Conservation (phyloP, 768 basidiomycete genomes). For the Auriscalpium orientale region DNA sequence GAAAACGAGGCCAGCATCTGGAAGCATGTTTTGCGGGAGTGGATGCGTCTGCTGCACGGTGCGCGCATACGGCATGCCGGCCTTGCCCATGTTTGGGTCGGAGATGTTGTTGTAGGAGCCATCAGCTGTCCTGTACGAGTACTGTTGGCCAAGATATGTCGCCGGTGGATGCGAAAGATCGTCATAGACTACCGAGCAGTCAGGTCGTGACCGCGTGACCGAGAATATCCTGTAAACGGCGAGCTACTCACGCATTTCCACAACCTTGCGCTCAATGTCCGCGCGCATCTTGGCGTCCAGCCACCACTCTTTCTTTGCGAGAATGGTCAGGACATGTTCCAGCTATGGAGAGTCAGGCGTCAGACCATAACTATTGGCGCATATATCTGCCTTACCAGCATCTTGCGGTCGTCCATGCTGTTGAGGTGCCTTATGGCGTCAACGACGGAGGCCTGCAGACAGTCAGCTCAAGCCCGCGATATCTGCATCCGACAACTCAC, state of each 20-base stretch:
- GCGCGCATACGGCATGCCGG: conserved; percentile 72
- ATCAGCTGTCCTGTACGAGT: conserved; percentile 67
- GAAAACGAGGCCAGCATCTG: conserved; percentile 74
- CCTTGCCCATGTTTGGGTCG: conserved; percentile 67
- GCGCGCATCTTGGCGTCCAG: conserved; percentile 39
- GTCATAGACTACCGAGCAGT: conserved; percentile 51
- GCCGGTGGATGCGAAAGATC: conserved; percentile 76
- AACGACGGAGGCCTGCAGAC: conserved; percentile 45
- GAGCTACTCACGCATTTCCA: conserved; percentile 42
- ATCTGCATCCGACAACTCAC: neutral
- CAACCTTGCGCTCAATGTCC: conserved; percentile 27
- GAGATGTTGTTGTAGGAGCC: conserved; percentile 71
- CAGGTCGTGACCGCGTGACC: neutral
- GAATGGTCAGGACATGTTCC: conserved; percentile 58
- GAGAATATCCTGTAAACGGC: neutral
- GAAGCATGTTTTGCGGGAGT: conserved; percentile 59
- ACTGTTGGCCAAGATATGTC: conserved; percentile 55
- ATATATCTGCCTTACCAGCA: conserved; percentile 42
- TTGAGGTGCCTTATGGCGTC: conserved; percentile 54
- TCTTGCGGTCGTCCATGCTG: conserved; percentile 69
- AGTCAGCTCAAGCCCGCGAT: neutral
- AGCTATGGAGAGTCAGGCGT: conserved; percentile 37
- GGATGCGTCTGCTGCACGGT: conserved; percentile 68
- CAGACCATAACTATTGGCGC: neutral
- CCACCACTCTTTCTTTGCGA: conserved; percentile 32